phyloP scores from a whole-genome alignment of 495 filamentous ascomycete genomes.

The Schizothecium vesticola region DNA sequence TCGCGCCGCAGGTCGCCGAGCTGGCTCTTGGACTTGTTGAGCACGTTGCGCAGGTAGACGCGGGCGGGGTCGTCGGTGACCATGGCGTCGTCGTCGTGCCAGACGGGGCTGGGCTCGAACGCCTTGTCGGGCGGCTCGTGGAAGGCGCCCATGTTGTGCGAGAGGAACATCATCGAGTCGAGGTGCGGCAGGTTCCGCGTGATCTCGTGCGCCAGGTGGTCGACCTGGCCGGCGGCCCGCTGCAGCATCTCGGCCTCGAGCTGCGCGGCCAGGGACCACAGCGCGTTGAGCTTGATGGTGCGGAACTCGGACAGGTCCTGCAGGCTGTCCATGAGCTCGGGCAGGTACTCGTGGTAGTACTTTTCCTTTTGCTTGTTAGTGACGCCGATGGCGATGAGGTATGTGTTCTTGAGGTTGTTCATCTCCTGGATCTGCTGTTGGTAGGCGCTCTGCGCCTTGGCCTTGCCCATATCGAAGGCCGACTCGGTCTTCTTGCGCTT shows the following conservation, averaged over 20 bases:
- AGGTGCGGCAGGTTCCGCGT: slow-evolving; percentile 80
- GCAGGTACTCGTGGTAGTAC: slow-evolving; percentile 95
- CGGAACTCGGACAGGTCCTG: slow-evolving; percentile 91
- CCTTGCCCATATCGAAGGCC: slow-evolving; percentile 63
- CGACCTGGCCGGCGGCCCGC: slow-evolving; percentile 63
- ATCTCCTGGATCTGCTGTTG: slow-evolving; percentile 88
- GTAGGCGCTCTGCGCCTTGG: slow-evolving; percentile 83
- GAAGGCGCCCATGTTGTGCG: slow-evolving; percentile 76
- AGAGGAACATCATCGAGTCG: slow-evolving; percentile 95
- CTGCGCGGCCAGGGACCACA: slow-evolving; percentile 75
- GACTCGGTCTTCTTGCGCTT: slow-evolving; percentile 90
- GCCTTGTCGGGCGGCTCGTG: slow-evolving; percentile 75
- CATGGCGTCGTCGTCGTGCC: slow-evolving; percentile 89
- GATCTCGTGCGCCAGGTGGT: slow-evolving; percentile 71
- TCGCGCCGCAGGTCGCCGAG: slow-evolving; percentile 73
- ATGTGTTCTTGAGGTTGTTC: slow-evolving; percentile 97
- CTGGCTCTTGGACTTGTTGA: slow-evolving; percentile 82
- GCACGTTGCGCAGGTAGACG: slow-evolving; percentile 82
- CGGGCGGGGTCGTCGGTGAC: slow-evolving; percentile 77
- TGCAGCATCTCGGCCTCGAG: slow-evolving; percentile 71
- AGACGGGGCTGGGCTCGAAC: slow-evolving; percentile 94
- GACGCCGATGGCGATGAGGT: slow-evolving; percentile 89
- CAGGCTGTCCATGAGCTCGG: slow-evolving; percentile 81
- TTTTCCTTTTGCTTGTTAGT: slow-evolving; percentile 95
- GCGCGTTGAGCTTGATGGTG: slow-evolving; percentile 69